Percentiles rank a stretch among this genome's conserved stretches.
These are phyloP conservation scores for Cercospora brassicicola DNA, from an alignment of 2,329 filamentous ascomycete species.

Conservation along the genomic window DNA sequence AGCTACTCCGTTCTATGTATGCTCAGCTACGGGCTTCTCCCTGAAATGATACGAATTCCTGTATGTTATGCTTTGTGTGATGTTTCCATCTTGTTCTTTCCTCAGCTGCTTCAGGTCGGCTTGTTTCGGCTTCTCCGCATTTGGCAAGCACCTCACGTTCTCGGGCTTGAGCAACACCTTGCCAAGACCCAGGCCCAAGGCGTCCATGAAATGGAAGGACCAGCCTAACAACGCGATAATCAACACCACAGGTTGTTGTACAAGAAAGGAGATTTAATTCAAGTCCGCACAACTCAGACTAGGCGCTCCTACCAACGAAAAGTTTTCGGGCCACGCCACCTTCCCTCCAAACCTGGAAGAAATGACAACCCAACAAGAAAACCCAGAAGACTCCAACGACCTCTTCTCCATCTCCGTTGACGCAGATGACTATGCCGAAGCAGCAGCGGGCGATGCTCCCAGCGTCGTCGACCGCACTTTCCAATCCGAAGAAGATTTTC, in stretches of 20 bases:
- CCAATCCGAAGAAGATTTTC: constrained; percentile 38
- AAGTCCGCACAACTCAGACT: no score
- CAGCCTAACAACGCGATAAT: no score
- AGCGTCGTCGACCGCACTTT: constrained; percentile 33
- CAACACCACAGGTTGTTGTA: no score
- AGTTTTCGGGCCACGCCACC: neutral
- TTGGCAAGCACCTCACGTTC: neutral
- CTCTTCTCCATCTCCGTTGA: constrained; percentile 38
- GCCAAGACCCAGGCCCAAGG: neutral
- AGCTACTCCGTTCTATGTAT: constrained; percentile 17
- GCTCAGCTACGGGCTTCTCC: constrained; percentile 9
- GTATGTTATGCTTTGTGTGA: neutral
- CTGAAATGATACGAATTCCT: constrained; percentile 11
- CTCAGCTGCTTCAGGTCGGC: neutral
- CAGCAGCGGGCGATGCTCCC: constrained; percentile 32
- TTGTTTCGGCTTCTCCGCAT: constrained; percentile 8
- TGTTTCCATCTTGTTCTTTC: neutral
- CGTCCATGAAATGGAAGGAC: no score
- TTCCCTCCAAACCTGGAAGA: neutral
- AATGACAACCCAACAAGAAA: constrained; percentile 8
- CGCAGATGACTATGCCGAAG: constrained; percentile 37
- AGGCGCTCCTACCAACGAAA: no score
- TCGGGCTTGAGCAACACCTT: neutral
- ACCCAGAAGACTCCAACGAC: constrained; percentile 20
- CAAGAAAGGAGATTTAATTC: no score